A percentile compares a stretch with the other conserved stretches of the same genome.
These are phyloP conservation scores for Apiospora malaysiana DNA, from an alignment of 2,329 filamentous ascomycete genomes.

Conservation along the genomic window DNA sequence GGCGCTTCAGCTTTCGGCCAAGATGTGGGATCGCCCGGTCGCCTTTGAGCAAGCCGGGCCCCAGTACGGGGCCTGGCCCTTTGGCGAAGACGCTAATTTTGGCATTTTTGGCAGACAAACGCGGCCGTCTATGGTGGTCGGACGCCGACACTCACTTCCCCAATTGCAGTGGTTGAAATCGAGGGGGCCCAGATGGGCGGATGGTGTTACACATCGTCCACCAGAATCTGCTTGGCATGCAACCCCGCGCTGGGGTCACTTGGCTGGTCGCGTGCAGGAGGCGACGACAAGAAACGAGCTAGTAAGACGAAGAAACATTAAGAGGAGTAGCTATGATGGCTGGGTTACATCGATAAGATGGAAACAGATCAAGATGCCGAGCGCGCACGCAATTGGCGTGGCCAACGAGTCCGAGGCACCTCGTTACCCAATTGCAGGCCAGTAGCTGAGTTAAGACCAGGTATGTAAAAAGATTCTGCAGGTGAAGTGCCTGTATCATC, in stretches of 20 bases:
- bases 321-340: conserved; percentile 6
- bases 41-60: neutral
- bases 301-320: neutral
- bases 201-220: conserved; percentile 6
- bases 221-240: conserved; percentile 10
- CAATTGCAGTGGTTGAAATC: neutral
- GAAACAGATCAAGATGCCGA: neutral
- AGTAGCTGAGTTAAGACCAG: neutral
- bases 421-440: neutral
- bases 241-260: conserved; percentile 10
- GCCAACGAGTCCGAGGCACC: neutral
- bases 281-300: conserved; percentile 12
- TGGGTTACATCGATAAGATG: neutral
- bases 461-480: neutral
- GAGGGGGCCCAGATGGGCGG: neutral
- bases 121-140: neutral
- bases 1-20: conserved; percentile 33
- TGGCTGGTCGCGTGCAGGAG: neutral
- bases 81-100: neutral
- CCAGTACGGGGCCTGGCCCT: neutral
- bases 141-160: neutral
- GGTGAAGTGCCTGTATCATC: neutral
- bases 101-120: neutral
- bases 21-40: conserved; percentile 34
- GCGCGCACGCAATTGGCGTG: neutral